phyloP scores from a whole-genome alignment of 2,329 filamentous ascomycete genomes.

The Colletotrichum eremochloae region DNA sequence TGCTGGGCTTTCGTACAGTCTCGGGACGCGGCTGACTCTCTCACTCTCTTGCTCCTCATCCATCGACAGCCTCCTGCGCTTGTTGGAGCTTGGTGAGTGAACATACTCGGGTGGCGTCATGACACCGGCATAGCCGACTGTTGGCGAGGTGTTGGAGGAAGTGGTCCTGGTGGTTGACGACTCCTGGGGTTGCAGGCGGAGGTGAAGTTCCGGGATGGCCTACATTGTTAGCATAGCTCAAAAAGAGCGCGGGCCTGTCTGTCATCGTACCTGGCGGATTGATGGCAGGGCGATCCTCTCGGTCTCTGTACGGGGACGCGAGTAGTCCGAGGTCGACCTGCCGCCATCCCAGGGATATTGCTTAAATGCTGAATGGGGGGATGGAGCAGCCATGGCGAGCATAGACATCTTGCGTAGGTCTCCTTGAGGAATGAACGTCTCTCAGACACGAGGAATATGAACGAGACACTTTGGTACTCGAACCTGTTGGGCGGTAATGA shows the following conservation, averaged over 20 bases:
- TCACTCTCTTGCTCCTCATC: slow-evolving; percentile 57
- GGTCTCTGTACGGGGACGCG: slow-evolving; percentile 54
- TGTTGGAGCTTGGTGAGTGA: slow-evolving; percentile 62
- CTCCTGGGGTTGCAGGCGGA: slow-evolving; percentile 52
- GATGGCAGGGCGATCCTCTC: slow-evolving; percentile 63
- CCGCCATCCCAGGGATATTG: slow-evolving; percentile 57
- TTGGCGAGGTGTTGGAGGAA: slow-evolving; percentile 53
- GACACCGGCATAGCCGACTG: slow-evolving; percentile 47
- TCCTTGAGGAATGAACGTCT: slow-evolving; percentile 45
- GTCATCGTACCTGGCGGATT: slow-evolving; percentile 64
- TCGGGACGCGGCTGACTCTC: slow-evolving; percentile 60
- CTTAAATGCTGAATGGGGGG: slow-evolving; percentile 57
- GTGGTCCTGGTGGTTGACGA: slow-evolving; percentile 48
- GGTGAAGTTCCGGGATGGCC: slow-evolving; percentile 62
- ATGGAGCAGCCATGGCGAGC: slow-evolving; percentile 61
- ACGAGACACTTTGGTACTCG: slow-evolving; percentile 49
- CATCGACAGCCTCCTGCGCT: slow-evolving; percentile 61
- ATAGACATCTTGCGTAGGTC: slow-evolving; percentile 61
- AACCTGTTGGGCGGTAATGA: slow-evolving; percentile 53
- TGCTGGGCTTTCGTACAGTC: slow-evolving; percentile 58
- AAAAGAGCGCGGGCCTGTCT: neutral
- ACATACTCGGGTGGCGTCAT: slow-evolving; percentile 62
- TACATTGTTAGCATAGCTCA: slow-evolving; percentile 44
- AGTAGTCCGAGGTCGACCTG: slow-evolving; percentile 51
- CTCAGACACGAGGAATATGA: slow-evolving; percentile 32